These are phyloP conservation scores for Xylaria scruposa DNA, from an alignment of 495 filamentous ascomycete genomes.

Conservation along the genomic window DNA sequence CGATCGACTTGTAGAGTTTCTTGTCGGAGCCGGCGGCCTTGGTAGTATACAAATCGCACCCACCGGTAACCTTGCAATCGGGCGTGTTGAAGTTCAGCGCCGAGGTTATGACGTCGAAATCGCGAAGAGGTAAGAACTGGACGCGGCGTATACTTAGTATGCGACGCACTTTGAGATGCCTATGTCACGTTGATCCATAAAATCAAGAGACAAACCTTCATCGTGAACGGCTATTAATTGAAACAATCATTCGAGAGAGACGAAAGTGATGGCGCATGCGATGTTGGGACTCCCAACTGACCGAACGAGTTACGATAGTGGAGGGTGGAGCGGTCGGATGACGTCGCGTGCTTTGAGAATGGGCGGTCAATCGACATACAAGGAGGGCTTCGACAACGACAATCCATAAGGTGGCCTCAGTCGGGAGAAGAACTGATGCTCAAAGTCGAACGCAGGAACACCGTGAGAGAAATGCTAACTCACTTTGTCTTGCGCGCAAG, in stretches of 20 bases:
- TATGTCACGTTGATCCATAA: neutral
- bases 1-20: slow-evolving; percentile 94
- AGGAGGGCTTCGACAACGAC: neutral
- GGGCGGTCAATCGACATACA: slow-evolving; percentile 16
- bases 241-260: slow-evolving; percentile 8
- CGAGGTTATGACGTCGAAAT: slow-evolving; percentile 85
- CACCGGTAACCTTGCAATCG: slow-evolving; percentile 86
- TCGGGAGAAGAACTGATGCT: neutral
- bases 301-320: slow-evolving; percentile 15
- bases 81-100: slow-evolving; percentile 93
- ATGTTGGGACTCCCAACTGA: slow-evolving; percentile 6
- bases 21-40: slow-evolving; percentile 94
- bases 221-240: slow-evolving; percentile 11
- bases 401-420: slow-evolving; percentile 1
- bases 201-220: slow-evolving; percentile 20
- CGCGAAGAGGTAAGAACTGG: slow-evolving; percentile 88
- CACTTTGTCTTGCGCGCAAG: slow-evolving; percentile 2
- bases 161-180: neutral
- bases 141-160: slow-evolving; percentile 5
- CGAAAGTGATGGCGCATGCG: neutral
- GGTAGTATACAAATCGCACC: slow-evolving; percentile 95
- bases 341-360: slow-evolving; percentile 27
- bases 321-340: slow-evolving; percentile 23
- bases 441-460: neutral
- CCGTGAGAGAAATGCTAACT: neutral